phyloP scores from a whole-genome alignment of 2,329 filamentous ascomycete genomes.

The Monilinia aucupariae region DNA sequence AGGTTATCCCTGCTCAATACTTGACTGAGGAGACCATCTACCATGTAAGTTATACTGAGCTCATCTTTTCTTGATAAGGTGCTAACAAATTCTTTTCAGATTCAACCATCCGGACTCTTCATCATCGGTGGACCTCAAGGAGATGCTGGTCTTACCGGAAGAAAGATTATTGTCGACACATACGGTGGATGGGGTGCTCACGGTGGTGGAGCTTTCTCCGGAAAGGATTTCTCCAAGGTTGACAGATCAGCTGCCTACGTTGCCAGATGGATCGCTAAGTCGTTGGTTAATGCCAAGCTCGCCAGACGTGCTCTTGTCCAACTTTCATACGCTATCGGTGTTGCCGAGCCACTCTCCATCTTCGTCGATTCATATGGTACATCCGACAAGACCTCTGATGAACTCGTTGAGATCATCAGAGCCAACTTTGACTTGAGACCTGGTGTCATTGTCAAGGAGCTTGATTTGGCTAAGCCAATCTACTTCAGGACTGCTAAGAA shows the following conservation, averaged over 20 bases:
- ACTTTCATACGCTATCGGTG: conserved; percentile 98
- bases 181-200: conserved; percentile 99
- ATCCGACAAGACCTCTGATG: conserved; percentile 78
- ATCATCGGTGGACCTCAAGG: conserved; percentile 99
- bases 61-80: background rate
- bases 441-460: conserved; percentile 97
- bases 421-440: conserved; percentile 97
- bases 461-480: conserved; percentile 91
- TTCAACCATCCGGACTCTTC: conserved; percentile 97
- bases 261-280: conserved; percentile 98
- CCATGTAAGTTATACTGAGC: conserved; percentile 59
- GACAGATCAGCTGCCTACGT: conserved; percentile 97
- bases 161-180: conserved; percentile 98
- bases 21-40: conserved; percentile 91
- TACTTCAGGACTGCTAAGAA: conserved; percentile 99
- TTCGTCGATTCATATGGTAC: conserved; percentile 98
- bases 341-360: conserved; percentile 94
- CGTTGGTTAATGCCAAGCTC: conserved; percentile 80
- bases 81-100: conserved; percentile 41
- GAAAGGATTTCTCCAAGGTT: conserved; percentile 99
- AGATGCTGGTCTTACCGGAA: conserved; percentile 96
- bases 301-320: conserved; percentile 92
- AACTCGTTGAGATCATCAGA: conserved; percentile 91
- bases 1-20: conserved; percentile 86
- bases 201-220: conserved; percentile 99